Evolutionary conservation across 2,329 filamentous ascomycete species (phyloP), one percentile per base, ranked within the genome.

Genomic region (Oidium heveae): DNA sequence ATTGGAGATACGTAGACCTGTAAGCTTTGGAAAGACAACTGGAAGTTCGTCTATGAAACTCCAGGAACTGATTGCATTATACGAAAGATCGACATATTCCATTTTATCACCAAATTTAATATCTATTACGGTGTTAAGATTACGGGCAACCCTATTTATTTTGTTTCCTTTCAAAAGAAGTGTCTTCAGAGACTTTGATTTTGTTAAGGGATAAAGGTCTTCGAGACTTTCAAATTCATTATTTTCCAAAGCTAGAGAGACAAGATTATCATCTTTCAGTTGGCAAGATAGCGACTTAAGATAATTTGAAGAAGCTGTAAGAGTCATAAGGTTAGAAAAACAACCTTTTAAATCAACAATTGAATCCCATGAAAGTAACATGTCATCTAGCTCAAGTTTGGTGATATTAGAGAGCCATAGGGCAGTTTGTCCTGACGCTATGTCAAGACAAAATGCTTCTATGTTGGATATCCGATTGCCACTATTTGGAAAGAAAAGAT

Each of bases 101-200:
- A 66, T 47, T 15, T 55, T 59, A 1, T 33, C 16, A 10, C 58
- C 52, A 56, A 66, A 66, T 5, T 22, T 24, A 4, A 47, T 28
- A 28, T 47, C 10, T 12, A n/a, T 33, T 5, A n/a, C 13, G 33
- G 18, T 24, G 2, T 34, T 55, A 37, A 20, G n/a, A 32, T 18
- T 51, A 9, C 9, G 20, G 32, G 50, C 34, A 24, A 94, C 84
- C 52, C 71, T 72, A 68, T 28, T 62, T 69, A 95, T 85, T 52
- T 72, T 73, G 68, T 93, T 94, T 53, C 80, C 79, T 61, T 94
- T 89, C 53, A 96, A 73, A 54, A 87, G 75, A 0, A 80, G 68
- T 54, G 73, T 76, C 52, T 74, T 73, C 13, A 84, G 71, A 34
- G 70, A 68, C 1, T 65, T 63, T 24, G 84, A 66, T 22, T 64